Evolutionary conservation across 148 eudicot species (phyloP), one percentile per base, ranked within the genome.

Genomic region (Salicornia ramosissima): DNA sequence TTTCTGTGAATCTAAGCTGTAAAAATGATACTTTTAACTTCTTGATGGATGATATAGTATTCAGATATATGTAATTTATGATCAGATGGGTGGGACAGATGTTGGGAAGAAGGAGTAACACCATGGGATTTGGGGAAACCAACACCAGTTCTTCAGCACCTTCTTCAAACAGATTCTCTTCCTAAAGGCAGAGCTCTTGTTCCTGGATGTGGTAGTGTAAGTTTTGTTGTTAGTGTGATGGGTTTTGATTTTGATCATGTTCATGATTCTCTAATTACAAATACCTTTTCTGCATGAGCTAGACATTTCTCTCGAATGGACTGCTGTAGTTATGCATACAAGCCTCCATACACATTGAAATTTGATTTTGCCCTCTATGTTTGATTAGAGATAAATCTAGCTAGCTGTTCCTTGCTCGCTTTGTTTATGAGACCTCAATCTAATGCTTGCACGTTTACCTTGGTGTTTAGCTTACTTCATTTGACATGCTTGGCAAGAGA

Each of bases 181-280:
- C 91, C 91, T 28, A 86, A 78, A 43, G 97, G 97, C 77, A 80
- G 89, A 75, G 85, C 81, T 74, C 78, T 91, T 70, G 80, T 91
- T 69, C 97, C 97, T 66, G 97, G 97, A 72, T 88, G 94, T 79
- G 97, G 97, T 70, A 82, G 84, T 80, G 97, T 91, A 78, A 75
- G 91, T 78, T 22, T 50, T 28, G 1, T 15, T 33, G 12, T 43
- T 69, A 49, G 10, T 65, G 0, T 24, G 52, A 52, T 55, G 40
- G 33, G 28, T 30, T 55, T 45, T 0, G 19, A 36, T 36, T 36
- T 8, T 4, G 8, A 21, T 36, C 40, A 36, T 8, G 34, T 14
- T 24, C 54, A 25, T 49, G 42, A 67, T 36, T 22, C 31, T 62
- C 12, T 13, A 13, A 31, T 5, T 15, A n/a, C 14, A 10, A 25